phyloP scores from a whole-genome alignment of 768 basidiomycete species.

The Pisolithus albus region DNA sequence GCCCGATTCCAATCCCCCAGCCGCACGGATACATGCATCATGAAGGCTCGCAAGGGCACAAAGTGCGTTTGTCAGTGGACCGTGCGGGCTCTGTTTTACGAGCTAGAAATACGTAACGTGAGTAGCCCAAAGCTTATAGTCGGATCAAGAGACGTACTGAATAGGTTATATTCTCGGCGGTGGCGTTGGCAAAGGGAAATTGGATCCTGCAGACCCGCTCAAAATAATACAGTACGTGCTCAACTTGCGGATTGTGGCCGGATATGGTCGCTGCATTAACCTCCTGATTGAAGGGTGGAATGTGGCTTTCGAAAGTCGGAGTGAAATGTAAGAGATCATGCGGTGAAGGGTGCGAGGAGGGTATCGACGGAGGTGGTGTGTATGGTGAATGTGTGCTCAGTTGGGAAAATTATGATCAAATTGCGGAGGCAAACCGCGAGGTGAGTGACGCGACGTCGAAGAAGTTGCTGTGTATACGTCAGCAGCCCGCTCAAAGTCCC shows the following conservation, averaged over 20 bases:
- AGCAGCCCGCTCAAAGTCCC: conserved; percentile 4
- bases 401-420: conserved; percentile 23
- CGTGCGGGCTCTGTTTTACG: conserved; percentile 58
- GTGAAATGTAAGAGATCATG: conserved; percentile 28
- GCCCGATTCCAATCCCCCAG: conserved; percentile 53
- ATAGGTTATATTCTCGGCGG: conserved; percentile 58
- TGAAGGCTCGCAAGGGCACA: conserved; percentile 74
- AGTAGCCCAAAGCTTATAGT: conserved; percentile 5
- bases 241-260: conserved; percentile 43
- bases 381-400: conserved; percentile 26
- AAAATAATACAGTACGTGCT: conserved; percentile 70
- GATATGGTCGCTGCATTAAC: conserved; percentile 15
- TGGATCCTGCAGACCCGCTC: conserved; percentile 61
- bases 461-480: conserved; percentile 15
- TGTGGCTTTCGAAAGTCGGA: conserved; percentile 28
- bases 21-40: conserved; percentile 52
- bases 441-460: conserved; percentile 20
- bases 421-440: conserved; percentile 22
- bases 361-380: conserved; percentile 27
- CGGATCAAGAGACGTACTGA: conserved; percentile 39
- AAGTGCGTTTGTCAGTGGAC: conserved; percentile 65
- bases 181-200: conserved; percentile 56
- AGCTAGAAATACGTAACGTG: conserved; percentile 23
- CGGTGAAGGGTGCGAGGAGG: conserved; percentile 30
- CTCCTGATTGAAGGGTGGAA: conserved; percentile 23